Evolutionary conservation across 2,329 filamentous ascomycete species (phyloP), one percentile per base, ranked within the genome.

Genomic region (Trichothecium sympodiale): DNA sequence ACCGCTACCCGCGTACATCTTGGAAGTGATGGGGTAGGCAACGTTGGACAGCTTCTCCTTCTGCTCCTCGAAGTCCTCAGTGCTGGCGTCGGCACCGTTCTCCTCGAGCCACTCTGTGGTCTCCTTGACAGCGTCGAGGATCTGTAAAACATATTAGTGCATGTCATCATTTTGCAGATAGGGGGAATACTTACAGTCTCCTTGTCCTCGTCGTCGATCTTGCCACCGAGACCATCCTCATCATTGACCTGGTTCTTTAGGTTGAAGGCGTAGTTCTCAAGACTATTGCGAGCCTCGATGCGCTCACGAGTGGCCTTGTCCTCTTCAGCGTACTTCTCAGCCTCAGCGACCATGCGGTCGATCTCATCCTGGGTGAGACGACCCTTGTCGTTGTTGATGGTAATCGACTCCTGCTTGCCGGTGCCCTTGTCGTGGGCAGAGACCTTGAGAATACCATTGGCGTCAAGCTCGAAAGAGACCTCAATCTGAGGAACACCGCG

Each of bases 211-310:
- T 94, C 89, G 45, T 91, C 85, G 54, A 98, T 91, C 84, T 96
- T 95, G 68, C 88, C 86, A 64, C 89, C 89, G 42, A 96, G 84
- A 61, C 89, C 91, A 45, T 95, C 87, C 51, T 94, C 83, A 46
- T 98, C 91, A 62, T 88, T 89, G 70, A 87, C 81, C 74, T 96
- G 91, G 83, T 94, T 96, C 84, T 96, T 96, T 52, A 98, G 72
- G 71, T 76, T 89, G 78, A 94, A 96, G 50, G 87, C 87, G 68
- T 96, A 98, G 80, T 96, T 96, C 79, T 98, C 91, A 43, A 98
- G 83, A 51, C 80, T 78, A 67, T 98, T 96, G 59, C 89, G 83
- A 51, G 88, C 82, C 71, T 95, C 88, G 51, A 98, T 94, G 69
- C 88, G 88, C 71, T 91, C 85, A 59, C 87, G 86, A 55, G 85